These are phyloP conservation scores for Phytophthora crassamura DNA, from an alignment of 352 stramenopile species.

Conservation along the genomic window DNA sequence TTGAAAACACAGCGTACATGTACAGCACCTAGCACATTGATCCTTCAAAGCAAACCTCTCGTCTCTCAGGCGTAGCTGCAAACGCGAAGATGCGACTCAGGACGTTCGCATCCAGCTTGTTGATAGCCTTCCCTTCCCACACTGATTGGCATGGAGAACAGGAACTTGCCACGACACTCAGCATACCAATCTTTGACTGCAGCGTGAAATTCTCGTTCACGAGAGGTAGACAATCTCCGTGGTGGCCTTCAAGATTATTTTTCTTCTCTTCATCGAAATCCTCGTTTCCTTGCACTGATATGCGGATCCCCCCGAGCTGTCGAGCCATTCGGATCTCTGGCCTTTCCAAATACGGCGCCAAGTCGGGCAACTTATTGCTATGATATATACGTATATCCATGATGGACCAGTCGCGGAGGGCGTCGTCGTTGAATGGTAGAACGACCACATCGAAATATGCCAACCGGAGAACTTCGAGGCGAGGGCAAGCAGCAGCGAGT, in stretches of 20 bases:
- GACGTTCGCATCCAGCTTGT: not conserved
- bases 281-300: not conserved
- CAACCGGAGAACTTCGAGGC: not conserved
- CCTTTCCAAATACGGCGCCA: not conserved
- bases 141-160: not conserved
- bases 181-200: not conserved
- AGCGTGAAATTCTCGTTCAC: constrained; percentile 11
- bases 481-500: not conserved
- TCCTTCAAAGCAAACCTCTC: too few relatives aligned
- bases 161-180: not conserved
- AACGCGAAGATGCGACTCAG: constrained; percentile 5
- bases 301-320: not conserved
- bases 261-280: not conserved
- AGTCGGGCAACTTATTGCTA: not conserved
- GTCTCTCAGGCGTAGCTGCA: constrained; percentile 1
- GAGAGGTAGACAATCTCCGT: constrained; percentile 3
- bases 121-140: not conserved
- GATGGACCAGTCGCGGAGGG: not conserved
- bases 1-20: too few relatives aligned
- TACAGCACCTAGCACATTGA: too few relatives aligned
- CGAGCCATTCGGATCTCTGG: not conserved
- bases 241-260: not conserved
- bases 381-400: not conserved
- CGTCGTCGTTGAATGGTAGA: not conserved
- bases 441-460: not conserved